These are phyloP conservation scores for Barbarea vulgaris DNA, from an alignment of 345 rosid genomes.

Conservation along the genomic window DNA sequence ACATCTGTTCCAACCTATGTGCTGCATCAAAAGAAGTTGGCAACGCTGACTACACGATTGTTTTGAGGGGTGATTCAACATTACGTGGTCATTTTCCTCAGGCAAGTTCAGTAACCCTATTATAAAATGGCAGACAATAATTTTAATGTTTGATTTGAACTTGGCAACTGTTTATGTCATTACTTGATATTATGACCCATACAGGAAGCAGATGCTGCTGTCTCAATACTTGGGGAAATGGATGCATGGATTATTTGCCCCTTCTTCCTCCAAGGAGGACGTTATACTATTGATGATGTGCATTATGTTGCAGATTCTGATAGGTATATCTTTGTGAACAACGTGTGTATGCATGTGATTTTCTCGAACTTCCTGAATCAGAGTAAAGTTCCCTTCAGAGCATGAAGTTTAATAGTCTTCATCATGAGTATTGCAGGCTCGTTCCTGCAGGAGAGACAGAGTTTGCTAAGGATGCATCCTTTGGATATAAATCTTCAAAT, in stretches of 20 bases:
- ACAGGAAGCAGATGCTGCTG: conserved; percentile 92
- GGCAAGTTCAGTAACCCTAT: conserved; percentile 49
- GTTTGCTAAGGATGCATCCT: conserved; percentile 94
- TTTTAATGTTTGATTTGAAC: background rate
- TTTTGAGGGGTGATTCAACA: conserved; percentile 96
- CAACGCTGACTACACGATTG: conserved; percentile 68
- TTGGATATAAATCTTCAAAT: conserved; percentile 92
- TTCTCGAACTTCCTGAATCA: background rate
- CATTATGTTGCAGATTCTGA: conserved; percentile 96
- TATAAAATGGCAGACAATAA: conserved; percentile 18
- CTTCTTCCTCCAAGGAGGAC: conserved; percentile 98
- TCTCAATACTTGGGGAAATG: conserved; percentile 86
- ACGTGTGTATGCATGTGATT: conserved; percentile 4
- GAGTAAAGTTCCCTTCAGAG: conserved; percentile 4
- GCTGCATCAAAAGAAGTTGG: conserved; percentile 65
- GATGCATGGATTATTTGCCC: conserved; percentile 98
- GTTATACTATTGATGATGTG: conserved; percentile 80
- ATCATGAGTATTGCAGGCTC: conserved; percentile 54
- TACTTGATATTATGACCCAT: conserved; percentile 27
- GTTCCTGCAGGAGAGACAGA: conserved; percentile 96
- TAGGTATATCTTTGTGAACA: conserved; percentile 47
- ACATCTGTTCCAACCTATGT: conserved; percentile 70
- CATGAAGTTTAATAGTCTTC: conserved; percentile 27
- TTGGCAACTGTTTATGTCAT: background rate
- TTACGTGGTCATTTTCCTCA: conserved; percentile 97